Evolutionary conservation across 192 early-diverging fungal species (phyloP).

Genomic region (Cladochytrium replicatum): DNA sequence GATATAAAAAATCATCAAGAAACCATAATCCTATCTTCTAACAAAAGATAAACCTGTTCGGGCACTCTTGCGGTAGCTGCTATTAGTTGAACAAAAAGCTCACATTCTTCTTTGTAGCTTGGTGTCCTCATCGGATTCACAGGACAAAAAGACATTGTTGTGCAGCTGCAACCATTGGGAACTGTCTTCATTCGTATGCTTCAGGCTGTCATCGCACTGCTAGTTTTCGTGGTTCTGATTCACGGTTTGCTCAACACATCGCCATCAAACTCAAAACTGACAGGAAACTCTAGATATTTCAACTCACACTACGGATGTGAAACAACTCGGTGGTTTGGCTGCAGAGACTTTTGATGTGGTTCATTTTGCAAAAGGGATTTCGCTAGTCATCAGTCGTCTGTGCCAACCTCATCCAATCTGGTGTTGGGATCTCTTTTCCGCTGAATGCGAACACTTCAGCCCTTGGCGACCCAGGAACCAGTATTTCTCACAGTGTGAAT

Average conservation of each 20-base stretch:
- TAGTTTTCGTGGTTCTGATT: slow-evolving; percentile 53
- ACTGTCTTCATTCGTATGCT: too few species aligned
- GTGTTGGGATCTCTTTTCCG: slow-evolving; percentile 15
- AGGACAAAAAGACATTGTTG: too few species aligned
- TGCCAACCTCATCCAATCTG: slow-evolving; percentile 49
- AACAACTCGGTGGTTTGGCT: background rate
- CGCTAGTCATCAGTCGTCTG: slow-evolving; percentile 43
- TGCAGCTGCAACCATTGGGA: too few species aligned
- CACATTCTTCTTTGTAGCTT: too few species aligned
- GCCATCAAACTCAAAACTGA: slow-evolving; percentile 40
- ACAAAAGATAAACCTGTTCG: too few species aligned
- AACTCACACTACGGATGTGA: slow-evolving; percentile 40
- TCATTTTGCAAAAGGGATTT: slow-evolving; percentile 38
- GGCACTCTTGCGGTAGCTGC: too few species aligned
- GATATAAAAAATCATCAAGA: too few species aligned
- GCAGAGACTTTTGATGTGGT: background rate
- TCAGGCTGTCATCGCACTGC: slow-evolving; percentile 34
- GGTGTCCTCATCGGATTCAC: too few species aligned
- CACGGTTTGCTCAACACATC: slow-evolving; percentile 54
- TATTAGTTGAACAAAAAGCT: too few species aligned
- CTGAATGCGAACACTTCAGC: background rate
- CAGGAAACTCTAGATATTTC: slow-evolving; percentile 40
- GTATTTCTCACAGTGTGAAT: slow-evolving; percentile 32
- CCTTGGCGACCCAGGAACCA: background rate
- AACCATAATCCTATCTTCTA: too few species aligned